Percentiles rank a stretch among this genome's conserved stretches.
Evolutionary conservation across 2,329 filamentous ascomycete genomes (phyloP).

Genomic region (Fusarium napiforme): DNA sequence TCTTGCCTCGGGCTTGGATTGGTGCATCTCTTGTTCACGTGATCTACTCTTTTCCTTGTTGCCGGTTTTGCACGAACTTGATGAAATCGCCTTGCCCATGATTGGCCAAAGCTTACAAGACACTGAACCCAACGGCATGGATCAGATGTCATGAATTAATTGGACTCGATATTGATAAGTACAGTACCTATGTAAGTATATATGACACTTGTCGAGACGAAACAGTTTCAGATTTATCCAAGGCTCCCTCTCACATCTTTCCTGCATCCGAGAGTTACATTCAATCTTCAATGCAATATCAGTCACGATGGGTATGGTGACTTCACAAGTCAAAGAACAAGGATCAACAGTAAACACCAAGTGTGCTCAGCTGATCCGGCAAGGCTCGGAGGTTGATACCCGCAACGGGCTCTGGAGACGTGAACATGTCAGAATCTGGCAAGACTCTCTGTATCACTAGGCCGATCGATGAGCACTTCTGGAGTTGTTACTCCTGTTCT

Average conservation of each 20-base stretch:
- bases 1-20: slow-evolving; percentile 25
- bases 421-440: not conserved
- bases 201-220: not conserved
- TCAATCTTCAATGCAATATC: not conserved
- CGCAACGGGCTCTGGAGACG: not conserved
- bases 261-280: not conserved
- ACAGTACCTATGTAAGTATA: not conserved
- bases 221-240: no score
- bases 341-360: not conserved
- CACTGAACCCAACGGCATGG: not conserved
- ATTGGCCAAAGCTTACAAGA: slow-evolving; percentile 20
- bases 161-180: not conserved
- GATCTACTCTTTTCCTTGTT: slow-evolving; percentile 13
- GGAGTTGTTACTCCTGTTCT: not conserved
- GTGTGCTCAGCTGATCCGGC: not conserved
- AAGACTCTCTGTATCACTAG: not conserved
- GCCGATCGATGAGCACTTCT: not conserved
- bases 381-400: not conserved
- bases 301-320: not conserved
- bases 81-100: slow-evolving; percentile 24
- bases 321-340: not conserved
- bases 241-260: not conserved
- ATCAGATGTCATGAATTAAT: not conserved
- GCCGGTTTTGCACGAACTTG: slow-evolving; percentile 33
- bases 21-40: slow-evolving; percentile 11